Percentiles rank a stretch among this genome's conserved stretches.
phyloP scores from a whole-genome alignment of 139 green algal species.

The Pleodorina starrii region DNA sequence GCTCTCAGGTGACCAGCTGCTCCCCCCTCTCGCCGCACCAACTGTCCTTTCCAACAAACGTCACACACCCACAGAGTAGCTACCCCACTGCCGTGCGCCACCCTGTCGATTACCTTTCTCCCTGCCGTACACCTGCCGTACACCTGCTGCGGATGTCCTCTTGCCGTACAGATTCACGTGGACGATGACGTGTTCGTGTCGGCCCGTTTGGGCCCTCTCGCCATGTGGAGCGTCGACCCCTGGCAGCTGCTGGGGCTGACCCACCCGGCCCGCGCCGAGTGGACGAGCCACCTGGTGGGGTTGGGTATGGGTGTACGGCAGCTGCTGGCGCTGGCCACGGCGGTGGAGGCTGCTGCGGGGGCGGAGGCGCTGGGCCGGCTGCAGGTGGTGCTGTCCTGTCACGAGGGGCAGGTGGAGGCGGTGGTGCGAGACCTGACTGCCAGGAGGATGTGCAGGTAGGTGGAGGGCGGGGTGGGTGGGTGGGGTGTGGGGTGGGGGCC shows the following conservation, averaged over 20 bases:
- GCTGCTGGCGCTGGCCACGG: constrained; percentile 36
- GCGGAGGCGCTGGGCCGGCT: constrained; percentile 13
- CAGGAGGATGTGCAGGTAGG: constrained; percentile 39
- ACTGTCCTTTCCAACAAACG: too few species aligned
- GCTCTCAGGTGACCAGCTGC: too few species aligned
- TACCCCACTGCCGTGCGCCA: too few species aligned
- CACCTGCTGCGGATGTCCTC: too few species aligned
- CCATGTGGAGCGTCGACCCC: constrained; percentile 26
- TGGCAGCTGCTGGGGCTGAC: constrained; percentile 37
- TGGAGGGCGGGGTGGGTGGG: too few species aligned
- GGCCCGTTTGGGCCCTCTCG: not conserved
- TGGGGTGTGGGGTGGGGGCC: not conserved
- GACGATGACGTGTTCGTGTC: constrained; percentile 37
- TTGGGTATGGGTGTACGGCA: constrained; percentile 43
- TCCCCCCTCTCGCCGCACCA: too few species aligned
- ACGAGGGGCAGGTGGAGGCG: constrained; percentile 44
- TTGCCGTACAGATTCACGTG: constrained; percentile 15
- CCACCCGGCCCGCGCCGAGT: constrained; percentile 19
- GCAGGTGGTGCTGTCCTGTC: constrained; percentile 25
- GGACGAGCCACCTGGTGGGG: constrained; percentile 28
- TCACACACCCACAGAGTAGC: too few species aligned
- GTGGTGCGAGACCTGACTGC: constrained; percentile 15
- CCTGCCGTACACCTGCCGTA: not conserved
- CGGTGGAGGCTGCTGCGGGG: constrained; percentile 31
- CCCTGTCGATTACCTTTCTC: not conserved